phyloP scores from a whole-genome alignment of 805 yeast genomes.

The Maudiozyma saulgeensis region DNA sequence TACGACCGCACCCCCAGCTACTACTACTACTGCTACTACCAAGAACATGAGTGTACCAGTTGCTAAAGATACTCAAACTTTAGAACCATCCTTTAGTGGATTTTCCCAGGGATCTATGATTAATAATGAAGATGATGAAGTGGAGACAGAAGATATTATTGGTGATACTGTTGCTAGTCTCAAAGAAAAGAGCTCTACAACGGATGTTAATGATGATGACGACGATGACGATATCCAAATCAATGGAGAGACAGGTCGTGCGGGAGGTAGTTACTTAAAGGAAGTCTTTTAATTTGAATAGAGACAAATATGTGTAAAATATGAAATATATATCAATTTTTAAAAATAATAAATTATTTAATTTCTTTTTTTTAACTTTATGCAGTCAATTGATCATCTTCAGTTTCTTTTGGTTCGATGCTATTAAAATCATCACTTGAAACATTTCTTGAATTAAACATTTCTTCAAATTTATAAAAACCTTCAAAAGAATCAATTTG shows the following conservation, averaged over 20 bases:
- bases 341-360: neutral
- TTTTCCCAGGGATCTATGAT: constrained; percentile 22
- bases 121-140: constrained; percentile 13
- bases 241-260: constrained; percentile 5
- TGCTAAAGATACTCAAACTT: neutral
- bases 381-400: neutral
- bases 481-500: constrained; percentile 20
- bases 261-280: constrained; percentile 16
- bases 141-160: neutral
- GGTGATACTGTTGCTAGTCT: neutral
- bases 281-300: constrained; percentile 17
- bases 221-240: constrained; percentile 1
- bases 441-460: neutral
- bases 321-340: neutral
- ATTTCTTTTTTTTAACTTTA: neutral
- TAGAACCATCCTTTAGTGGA: constrained; percentile 20
- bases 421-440: neutral
- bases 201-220: neutral
- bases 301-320: neutral
- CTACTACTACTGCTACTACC: neutral
- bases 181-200: neutral
- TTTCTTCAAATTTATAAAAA: constrained; percentile 21
- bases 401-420: neutral
- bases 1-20: neutral
- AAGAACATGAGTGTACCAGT: neutral